Base-by-base conservation (phyloP, 371 early-diverging fungal genomes). In the Amoeboaphelidium protococcarum region DNA sequence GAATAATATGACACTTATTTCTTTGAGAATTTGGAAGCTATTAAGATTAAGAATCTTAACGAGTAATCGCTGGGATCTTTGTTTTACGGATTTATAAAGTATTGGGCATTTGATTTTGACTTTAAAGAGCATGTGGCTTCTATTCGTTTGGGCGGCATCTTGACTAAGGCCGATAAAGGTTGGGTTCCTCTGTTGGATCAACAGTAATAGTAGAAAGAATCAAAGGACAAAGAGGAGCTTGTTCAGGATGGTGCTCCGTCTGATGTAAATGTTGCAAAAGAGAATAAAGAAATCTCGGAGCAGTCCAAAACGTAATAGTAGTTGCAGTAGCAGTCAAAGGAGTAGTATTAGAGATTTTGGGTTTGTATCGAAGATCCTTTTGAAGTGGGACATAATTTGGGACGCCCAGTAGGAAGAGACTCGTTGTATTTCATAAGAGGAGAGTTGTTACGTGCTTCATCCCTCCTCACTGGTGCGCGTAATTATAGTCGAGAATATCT, bases 381-480 rank as follows among this genome's bases (percentile, higher is more conserved):
- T 42, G 42, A 42, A 42, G 21, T 42, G n/a, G 21, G n/a, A 42
- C 42, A 42, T 42, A 42, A 42, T 42, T 19, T 42, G 4, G 42
- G 42, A 10, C 4, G 42, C 4, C 22, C 22, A 12, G 42, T 42
- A 12, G 42, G 22, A 6, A 42, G 42, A 42, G 42, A 42, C 21
- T 19, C 42, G 4, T 21, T 42, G 13, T 42, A 42, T 21, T 13
- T 19, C 21, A 42, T 42, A 4, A 13, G 42, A 42, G 42, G 42
- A 42, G 42, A 42, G 21, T 42, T 42, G 6, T 19, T 42, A 21
- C 42, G 20, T 16, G 42, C 42, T 12, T 42, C 16, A 6, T 31
- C 37, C 16, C 10, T 16, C 16, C 16, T 31, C 16, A 16, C 10
- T 31, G 16, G 16, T 31, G 6, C 10, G 6, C 6, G 16, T 10